Base-by-base conservation (phyloP, 805 yeast species). In the Metschnikowia kunwiensis region DNA sequence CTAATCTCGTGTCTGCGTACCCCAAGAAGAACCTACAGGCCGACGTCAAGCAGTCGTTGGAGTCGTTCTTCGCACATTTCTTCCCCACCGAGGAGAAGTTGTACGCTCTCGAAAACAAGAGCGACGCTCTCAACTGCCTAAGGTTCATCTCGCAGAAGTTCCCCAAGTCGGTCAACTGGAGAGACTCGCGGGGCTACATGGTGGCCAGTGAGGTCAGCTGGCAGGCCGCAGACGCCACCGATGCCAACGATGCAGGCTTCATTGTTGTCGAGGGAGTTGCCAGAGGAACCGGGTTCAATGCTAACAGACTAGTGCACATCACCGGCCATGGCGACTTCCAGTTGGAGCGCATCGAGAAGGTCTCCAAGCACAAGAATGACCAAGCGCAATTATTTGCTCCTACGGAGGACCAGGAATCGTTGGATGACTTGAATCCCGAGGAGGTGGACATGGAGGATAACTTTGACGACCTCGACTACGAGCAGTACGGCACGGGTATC, bases 301-400 rank as follows among this genome's bases (percentile, higher is more conserved):
- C 84, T 2, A 78, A 89, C 56, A 73, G 88, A 51, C 61, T 86
- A 36, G 77, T 94, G 24, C 96, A 91, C 55, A 65, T 94, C 21
- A 95, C 95, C 4, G 96, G 89, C 1, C 70, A 73, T 43, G 99
- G 98, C 12, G 97, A 93, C 59, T 88, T 78, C 65, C 87, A 82
- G 58, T 60, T 93, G 15, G 80, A 75, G 31, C 72, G 64, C 32
- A 76, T 93, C 37, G 88, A 82, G 50, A 77, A 66, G 47, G 27
- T 77, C 3, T 46, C 49, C 11, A 46, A 53, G 14, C 49, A 39
- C 30, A 42, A 38, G 42, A 54, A 57, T 40, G 47, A 51, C 42
- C 53, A 50, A 36, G 27, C 39, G n/a, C 60, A 53, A 10, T 43
- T 43, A 43, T 44, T 46, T 32, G 13, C 45, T 32, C 53, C 71